Evolutionary conservation across 176 grass and related monocot species (phyloP).

Genomic region (Carex cristatella): DNA sequence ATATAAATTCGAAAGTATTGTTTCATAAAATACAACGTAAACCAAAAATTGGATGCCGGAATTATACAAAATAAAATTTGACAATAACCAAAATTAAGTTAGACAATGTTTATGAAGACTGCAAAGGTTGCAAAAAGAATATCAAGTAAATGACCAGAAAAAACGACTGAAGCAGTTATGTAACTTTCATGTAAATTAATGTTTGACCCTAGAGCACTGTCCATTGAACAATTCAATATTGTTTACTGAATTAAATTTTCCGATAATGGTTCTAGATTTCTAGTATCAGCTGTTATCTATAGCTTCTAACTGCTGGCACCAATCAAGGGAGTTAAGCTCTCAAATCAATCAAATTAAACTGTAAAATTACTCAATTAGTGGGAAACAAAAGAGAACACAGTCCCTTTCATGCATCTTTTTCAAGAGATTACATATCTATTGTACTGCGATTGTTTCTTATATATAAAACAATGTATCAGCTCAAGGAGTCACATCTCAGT

Average conservation of each 20-base stretch:
- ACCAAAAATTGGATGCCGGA: background rate
- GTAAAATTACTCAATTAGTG: background rate
- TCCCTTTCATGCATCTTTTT: conserved; percentile 20
- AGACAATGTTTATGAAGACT: background rate
- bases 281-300: background rate
- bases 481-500: background rate
- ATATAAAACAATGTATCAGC: background rate
- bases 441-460: conserved; percentile 7
- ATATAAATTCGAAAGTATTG: background rate
- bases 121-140: background rate
- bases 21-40: background rate
- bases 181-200: background rate
- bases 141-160: background rate
- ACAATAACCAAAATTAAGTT: background rate
- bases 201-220: background rate
- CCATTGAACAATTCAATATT: background rate
- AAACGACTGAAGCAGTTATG: background rate
- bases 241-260: background rate
- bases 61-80: background rate
- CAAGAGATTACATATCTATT: conserved; percentile 6
- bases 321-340: conserved; percentile 5
- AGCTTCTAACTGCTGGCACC: background rate
- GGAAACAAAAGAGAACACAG: background rate
- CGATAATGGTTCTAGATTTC: background rate
- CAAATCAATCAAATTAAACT: conserved; percentile 13